These are phyloP conservation scores for Colletotrichum orchidophilum DNA, from an alignment of 2,329 filamentous ascomycete species.

Conservation along the genomic window DNA sequence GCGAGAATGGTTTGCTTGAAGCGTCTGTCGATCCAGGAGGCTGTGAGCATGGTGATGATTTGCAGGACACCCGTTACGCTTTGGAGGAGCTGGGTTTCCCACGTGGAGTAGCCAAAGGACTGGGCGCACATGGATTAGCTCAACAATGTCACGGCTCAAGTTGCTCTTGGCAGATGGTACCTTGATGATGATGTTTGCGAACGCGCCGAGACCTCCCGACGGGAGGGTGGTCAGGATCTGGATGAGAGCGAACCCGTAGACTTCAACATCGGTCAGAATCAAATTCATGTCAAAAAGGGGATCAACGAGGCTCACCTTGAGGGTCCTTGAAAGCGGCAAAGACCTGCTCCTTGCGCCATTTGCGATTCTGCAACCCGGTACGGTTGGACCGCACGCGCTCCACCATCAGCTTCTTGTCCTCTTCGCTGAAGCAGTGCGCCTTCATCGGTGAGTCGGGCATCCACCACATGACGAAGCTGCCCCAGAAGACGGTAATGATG, in stretches of 20 bases:
- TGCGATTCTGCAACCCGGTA: slow-evolving; percentile 47
- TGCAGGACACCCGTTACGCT: slow-evolving; percentile 81
- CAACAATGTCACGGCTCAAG: not conserved
- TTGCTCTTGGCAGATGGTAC: not conserved
- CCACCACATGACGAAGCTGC: slow-evolving; percentile 47
- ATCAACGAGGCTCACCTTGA: not conserved
- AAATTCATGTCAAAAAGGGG: not conserved
- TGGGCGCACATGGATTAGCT: not conserved
- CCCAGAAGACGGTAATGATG: slow-evolving; percentile 45
- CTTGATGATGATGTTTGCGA: slow-evolving; percentile 78
- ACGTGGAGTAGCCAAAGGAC: slow-evolving; percentile 68
- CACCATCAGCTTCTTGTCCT: slow-evolving; percentile 48
- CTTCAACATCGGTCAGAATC: not conserved
- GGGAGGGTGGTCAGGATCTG: slow-evolving; percentile 78
- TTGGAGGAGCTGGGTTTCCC: slow-evolving; percentile 77
- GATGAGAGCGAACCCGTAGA: slow-evolving; percentile 71
- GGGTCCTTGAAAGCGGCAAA: slow-evolving; percentile 49
- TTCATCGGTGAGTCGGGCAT: slow-evolving; percentile 62
- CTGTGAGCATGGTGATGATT: slow-evolving; percentile 73
- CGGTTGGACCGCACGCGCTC: slow-evolving; percentile 49
- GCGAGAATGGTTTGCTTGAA: slow-evolving; percentile 72
- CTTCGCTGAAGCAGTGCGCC: slow-evolving; percentile 57
- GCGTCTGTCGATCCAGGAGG: slow-evolving; percentile 74
- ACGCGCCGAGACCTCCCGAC: slow-evolving; percentile 76
- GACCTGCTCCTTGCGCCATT: slow-evolving; percentile 47